Evolutionary conservation across 352 stramenopile species (phyloP).

Genomic region (Phytopythium kandeliae): DNA sequence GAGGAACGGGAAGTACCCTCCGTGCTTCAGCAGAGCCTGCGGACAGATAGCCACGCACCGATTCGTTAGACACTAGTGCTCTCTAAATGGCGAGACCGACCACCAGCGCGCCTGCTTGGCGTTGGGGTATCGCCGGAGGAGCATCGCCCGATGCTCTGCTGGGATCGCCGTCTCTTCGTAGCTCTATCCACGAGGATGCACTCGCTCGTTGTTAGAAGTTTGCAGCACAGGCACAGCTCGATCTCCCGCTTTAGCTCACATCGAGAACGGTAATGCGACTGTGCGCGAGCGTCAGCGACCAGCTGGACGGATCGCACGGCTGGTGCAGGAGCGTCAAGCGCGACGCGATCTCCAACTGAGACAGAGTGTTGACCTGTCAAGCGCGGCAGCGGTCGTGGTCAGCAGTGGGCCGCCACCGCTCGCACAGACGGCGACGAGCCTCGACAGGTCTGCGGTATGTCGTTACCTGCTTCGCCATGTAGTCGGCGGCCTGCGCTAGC

Average conservation of each 20-base stretch:
- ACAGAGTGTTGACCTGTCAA: constrained; percentile 36
- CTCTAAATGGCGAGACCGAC: too few relatives aligned
- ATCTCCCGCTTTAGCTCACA: constrained; percentile 11
- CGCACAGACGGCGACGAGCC: too few relatives aligned
- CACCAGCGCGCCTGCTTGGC: constrained; percentile 37
- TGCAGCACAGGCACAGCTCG: too few relatives aligned
- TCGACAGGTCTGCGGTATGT: too few relatives aligned
- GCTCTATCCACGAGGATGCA: constrained; percentile 22
- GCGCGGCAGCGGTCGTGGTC: too few relatives aligned
- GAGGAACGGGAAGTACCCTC: constrained; percentile 63
- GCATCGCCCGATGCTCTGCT: constrained; percentile 25
- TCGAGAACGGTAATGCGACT: constrained; percentile 61
- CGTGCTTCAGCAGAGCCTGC: constrained; percentile 62
- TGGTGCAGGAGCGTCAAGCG: constrained; percentile 55
- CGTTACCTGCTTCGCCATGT: constrained; percentile 61
- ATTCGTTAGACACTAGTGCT: background rate
- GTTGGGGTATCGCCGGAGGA: constrained; percentile 35
- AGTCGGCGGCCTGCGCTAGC: constrained; percentile 40
- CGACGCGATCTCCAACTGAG: constrained; percentile 64
- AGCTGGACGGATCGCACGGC: constrained; percentile 38
- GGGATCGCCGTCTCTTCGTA: constrained; percentile 54
- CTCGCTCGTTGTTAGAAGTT: too few relatives aligned
- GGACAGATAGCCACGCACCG: constrained; percentile 1
- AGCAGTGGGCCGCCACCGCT: too few relatives aligned
- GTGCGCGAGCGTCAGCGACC: constrained; percentile 36